Conservation (phyloP, 768 basidiomycete species). For the Trametes punicea region DNA sequence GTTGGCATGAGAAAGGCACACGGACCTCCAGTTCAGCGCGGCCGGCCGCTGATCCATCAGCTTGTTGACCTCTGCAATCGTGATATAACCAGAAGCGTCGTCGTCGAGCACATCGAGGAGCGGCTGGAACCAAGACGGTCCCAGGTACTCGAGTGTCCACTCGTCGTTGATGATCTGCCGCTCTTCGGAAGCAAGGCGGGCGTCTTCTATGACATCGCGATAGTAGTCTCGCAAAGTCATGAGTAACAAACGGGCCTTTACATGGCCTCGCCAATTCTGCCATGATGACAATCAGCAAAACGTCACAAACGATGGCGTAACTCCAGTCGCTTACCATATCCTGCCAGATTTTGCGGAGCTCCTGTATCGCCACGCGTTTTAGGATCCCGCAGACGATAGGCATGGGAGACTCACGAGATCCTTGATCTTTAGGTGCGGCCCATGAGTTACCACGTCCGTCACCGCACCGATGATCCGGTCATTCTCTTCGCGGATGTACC, state of each 20-base stretch:
- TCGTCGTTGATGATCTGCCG: constrained; percentile 20
- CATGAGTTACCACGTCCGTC: background rate
- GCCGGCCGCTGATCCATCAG: constrained; percentile 28
- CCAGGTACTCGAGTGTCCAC: constrained; percentile 35
- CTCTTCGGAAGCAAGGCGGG: background rate
- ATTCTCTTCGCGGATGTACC: background rate
- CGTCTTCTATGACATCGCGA: constrained; percentile 20
- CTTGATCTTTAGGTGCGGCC: background rate
- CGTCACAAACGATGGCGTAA: too few species aligned
- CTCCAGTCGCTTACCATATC: constrained; percentile 45
- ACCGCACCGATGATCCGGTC: background rate
- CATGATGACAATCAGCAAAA: too few species aligned
- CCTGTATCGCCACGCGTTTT: constrained; percentile 28
- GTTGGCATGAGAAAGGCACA: background rate
- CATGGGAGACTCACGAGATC: background rate
- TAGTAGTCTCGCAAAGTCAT: constrained; percentile 39
- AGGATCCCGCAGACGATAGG: background rate
- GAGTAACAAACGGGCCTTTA: constrained; percentile 49
- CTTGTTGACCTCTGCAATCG: constrained; percentile 31
- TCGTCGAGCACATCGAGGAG: constrained; percentile 39
- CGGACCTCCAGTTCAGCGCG: constrained; percentile 30
- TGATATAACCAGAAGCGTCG: constrained; percentile 36
- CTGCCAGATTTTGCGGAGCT: constrained; percentile 47
- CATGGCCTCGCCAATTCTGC: constrained; percentile 50
- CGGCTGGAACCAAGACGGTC: constrained; percentile 29